Evolutionary conservation across 2,329 filamentous ascomycete genomes (phyloP).

Genomic region (Drechslerella dactyloides): DNA sequence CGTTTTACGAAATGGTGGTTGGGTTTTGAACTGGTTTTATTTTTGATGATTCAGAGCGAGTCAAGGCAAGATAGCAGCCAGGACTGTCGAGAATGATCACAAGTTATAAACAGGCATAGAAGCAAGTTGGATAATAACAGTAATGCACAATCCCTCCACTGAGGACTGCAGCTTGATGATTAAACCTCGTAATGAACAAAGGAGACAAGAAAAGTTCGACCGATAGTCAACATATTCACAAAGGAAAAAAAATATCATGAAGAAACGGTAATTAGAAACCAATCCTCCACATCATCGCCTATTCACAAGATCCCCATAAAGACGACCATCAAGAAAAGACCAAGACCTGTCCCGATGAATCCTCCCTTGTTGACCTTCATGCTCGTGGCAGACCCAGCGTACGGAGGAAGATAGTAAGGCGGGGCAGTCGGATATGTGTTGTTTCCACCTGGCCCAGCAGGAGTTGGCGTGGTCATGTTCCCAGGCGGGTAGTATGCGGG

Average conservation of each 20-base stretch:
- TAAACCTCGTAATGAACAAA: conserved; percentile 19
- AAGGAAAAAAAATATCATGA: conserved; percentile 14
- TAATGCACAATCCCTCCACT: conserved; percentile 45
- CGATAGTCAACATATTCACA: not conserved
- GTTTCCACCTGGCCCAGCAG: conserved; percentile 21
- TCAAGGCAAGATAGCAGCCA: not conserved
- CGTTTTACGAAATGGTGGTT: too few relatives aligned
- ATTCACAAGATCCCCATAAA: conserved; percentile 42
- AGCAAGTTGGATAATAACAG: conserved; percentile 2
- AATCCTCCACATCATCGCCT: conserved; percentile 15
- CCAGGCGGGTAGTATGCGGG: conserved; percentile 36
- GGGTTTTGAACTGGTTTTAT: not conserved
- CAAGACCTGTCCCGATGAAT: conserved; percentile 35
- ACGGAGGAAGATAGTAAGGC: conserved; percentile 38
- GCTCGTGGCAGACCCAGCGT: conserved; percentile 38
- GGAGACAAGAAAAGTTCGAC: conserved; percentile 1
- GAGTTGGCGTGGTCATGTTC: conserved; percentile 31
- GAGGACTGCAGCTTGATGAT: conserved; percentile 40
- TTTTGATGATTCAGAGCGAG: not conserved
- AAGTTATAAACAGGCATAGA: conserved; percentile 3
- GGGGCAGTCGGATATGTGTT: conserved; percentile 28
- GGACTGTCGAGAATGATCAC: not conserved
- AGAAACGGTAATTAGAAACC: conserved; percentile 3
- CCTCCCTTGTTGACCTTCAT: conserved; percentile 36
- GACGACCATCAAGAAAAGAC: conserved; percentile 37